A percentile compares a stretch with the other conserved stretches of the same genome.
phyloP scores from a whole-genome alignment of 2,329 filamentous ascomycete genomes.

The Colletotrichum euphorbiae region DNA sequence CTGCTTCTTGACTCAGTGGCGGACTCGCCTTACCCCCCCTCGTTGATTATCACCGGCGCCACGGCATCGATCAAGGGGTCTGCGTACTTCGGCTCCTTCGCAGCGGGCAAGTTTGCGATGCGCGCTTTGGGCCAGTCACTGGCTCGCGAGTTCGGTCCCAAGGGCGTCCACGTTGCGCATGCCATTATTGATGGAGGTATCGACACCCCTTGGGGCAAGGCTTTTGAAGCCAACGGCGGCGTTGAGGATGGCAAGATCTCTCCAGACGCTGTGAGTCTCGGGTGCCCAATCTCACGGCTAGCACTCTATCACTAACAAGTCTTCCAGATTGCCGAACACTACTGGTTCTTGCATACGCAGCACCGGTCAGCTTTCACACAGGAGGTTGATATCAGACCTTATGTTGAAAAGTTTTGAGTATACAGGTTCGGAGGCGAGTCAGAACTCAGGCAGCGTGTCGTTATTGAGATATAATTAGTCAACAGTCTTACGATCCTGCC shows the following conservation, averaged over 20 bases:
- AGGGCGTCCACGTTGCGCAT: constrained; percentile 86
- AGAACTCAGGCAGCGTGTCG: background rate
- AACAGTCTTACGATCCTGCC: background rate
- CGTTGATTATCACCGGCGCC: constrained; percentile 87
- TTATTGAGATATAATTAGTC: constrained; percentile 1
- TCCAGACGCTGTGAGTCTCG: constrained; percentile 74
- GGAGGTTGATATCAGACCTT: constrained; percentile 84
- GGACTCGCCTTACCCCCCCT: constrained; percentile 73
- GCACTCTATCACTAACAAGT: constrained; percentile 30
- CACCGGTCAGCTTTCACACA: constrained; percentile 83
- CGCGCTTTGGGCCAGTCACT: constrained; percentile 80
- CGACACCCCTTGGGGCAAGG: constrained; percentile 79
- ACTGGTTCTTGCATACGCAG: constrained; percentile 88
- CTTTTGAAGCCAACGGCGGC: constrained; percentile 56
- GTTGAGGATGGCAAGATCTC: constrained; percentile 73
- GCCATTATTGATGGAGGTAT: constrained; percentile 88
- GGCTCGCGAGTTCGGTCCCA: constrained; percentile 84
- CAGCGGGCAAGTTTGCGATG: constrained; percentile 83
- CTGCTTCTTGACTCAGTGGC: constrained; percentile 72
- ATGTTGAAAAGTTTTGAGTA: constrained; percentile 78
- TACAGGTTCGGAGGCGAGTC: background rate
- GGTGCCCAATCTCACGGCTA: background rate
- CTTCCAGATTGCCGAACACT: constrained; percentile 83
- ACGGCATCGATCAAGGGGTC: constrained; percentile 83
- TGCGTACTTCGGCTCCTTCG: constrained; percentile 76